Base-by-base conservation (phyloP, 441 rosid species). In the Corymbia calophylla region DNA sequence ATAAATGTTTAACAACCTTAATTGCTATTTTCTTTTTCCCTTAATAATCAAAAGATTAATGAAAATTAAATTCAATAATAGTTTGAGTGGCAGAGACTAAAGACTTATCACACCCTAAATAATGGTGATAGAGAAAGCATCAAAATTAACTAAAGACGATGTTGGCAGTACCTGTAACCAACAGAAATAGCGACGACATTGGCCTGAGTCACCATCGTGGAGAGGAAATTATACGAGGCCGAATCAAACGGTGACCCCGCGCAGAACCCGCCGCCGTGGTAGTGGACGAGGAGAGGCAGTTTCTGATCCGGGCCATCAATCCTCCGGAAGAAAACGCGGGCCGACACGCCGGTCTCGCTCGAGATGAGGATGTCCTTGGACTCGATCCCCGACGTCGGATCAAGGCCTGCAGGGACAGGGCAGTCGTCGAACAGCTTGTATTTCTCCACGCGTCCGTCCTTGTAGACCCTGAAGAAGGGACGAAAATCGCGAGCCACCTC, bases 201-300 rank as follows among this genome's bases (percentile, higher is more conserved):
- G 39, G 93, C 92, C 48, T 64, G 55, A 35, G 88, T 23, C 21
- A 86, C 93, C 10, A 91, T 23, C 23, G 81, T 23, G 32, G 88
- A 66, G 9, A 93, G 91, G 23, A 86, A 88, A 4, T 81, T 87
- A 11, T 86, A 73, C 9, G 35, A 29, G 0, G 86, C 47, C 29
- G 70, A 16, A 25, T 89, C 91, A 15, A 89, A 87, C 3, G 95
- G 91, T 5, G 95, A 92, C 23, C 93, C 93, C 0, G 54, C 49
- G 56, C 93, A 93, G 88, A 93, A 93, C 54, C 93, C 95, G 10
- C 95, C 94, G 3, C 95, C 93, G 17, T 92, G 95, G 90, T 90
- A 92, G 91, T 93, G 93, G 80, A 93, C 91, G 29, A 93, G 88
- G n/a, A 93, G 88, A 21, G 95, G 94, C 47, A 93, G 81, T 85